Evolutionary conservation across 1,284 basidiomycete species (phyloP).

Genomic region (Irpex sp.): DNA sequence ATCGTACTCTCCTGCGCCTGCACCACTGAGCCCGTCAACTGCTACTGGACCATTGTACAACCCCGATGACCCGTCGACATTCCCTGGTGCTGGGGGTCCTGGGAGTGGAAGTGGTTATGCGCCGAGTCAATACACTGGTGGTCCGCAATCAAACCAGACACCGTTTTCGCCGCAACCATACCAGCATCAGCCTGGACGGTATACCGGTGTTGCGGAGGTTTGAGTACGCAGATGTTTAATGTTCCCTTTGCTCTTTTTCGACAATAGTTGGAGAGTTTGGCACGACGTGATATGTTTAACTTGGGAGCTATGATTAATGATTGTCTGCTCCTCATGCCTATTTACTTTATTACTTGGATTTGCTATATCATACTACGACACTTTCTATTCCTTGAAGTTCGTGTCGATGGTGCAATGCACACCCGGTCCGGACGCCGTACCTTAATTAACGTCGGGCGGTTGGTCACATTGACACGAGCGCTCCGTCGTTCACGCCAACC

Average conservation of each 20-base stretch:
- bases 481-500: neutral
- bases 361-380: too few relatives aligned
- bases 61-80: slow-evolving; percentile 9
- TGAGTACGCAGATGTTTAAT: neutral
- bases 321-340: too few relatives aligned
- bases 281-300: too few relatives aligned
- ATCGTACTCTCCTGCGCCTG: neutral
- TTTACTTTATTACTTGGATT: too few relatives aligned
- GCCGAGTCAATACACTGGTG: neutral
- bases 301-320: too few relatives aligned
- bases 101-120: neutral
- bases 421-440: neutral
- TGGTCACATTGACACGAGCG: too few relatives aligned
- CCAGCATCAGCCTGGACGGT: slow-evolving; percentile 1
- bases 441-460: too few relatives aligned
- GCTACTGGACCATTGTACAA: neutral
- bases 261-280: too few relatives aligned
- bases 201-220: slow-evolving; percentile 9
- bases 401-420: neutral
- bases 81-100: neutral
- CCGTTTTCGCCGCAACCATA: neutral
- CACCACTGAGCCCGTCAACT: neutral
- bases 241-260: too few relatives aligned
- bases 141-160: neutral
- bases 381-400: too few relatives aligned